Evolutionary conservation across 2,329 filamentous ascomycete genomes (phyloP), one percentile per base, ranked within the genome.

Genomic region (Hypoxylon sp.): DNA sequence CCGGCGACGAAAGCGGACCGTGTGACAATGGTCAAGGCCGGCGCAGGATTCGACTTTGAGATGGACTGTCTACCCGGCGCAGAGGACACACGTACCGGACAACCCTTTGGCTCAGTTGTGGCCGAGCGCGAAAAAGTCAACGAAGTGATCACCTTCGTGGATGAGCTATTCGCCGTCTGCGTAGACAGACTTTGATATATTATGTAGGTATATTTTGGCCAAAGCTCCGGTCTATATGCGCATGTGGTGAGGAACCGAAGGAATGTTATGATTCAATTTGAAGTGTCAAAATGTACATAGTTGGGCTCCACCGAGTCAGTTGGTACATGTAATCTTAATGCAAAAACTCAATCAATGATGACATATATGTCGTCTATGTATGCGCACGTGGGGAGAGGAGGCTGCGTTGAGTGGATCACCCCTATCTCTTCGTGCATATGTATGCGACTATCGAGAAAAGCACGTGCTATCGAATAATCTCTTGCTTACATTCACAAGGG

Each of bases 111-210:
- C 45, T 73, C 74, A 8, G 74, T 78, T 0, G 75, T 76, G 14
- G 68, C 77, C 5, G 76, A 76, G 49, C 77, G 76, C 26, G 78
- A 80, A 67, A 77, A 76, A 45, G 71, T 70, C 24, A 76, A 72
- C 4, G 77, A 78, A 32, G 69, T 64, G 18, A 66, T 64, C 42
- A 75, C 72, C 12, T 75, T 77, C 28, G 74, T 75, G n/a, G 74
- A 76, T 24, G 72, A 77, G 38, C 61, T 76, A 11, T 76, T 76
- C 54, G 64, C 68, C 26, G 50, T 70, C 14, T 76, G 74, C 42
- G 59, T 76, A 38, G 71, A 71, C 49, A 58, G 55, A 36, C 72
- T 71, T 42, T 72, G 50, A 61, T 33, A 38, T 36, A 24, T 38
- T 16, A 38, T n/a, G 33, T 20, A 33, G n/a, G n/a, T 14, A 51